Base-by-base conservation (phyloP, 495 filamentous ascomycete genomes). In the Hyaloscypha finlandica region DNA sequence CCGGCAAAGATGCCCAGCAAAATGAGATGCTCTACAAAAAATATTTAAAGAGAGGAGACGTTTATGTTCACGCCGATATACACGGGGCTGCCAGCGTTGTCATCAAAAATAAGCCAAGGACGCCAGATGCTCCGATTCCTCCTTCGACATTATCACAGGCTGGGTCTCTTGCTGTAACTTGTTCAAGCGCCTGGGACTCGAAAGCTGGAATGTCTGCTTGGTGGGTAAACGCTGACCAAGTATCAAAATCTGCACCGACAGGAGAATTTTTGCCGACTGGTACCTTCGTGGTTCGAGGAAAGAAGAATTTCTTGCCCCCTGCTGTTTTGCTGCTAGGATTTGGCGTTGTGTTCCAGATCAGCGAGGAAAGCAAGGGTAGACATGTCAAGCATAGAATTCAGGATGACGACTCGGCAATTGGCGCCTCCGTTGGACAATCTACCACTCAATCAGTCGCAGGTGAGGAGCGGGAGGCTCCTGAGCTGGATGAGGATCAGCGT, bases 191-290 rank as follows among this genome's bases (percentile, higher is more conserved):
- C 2, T 99, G 95, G 95, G 95, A 97, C 59, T 94, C 91, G 0
- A 99, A 98, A 78, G 93, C 93, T 6, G 87, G 90, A 11, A 96
- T 97, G 93, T 88, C 90, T 8, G 93, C 94, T 16, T 99, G 90
- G 88, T 99, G 95, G 95, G 93, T 93, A 0, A 84, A 88, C 58
- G 88, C 90, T 14, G 87, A 92, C 64, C 94, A 98, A 73, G 92
- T 98, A 0, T 90, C 91, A 2, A 97, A 97, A 78, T 90, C 85
- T 51, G 87, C 88, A 0, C 80, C 85, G 0, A 84, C 83, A 2
- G 94, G 94, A n/a, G 96, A 93, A 63, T 92, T 90, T 64, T 74
- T 98, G 14, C 83, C 85, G 6, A 79, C 84, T 6, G 95, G 95
- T 14, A 83, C 82, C 25, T 99, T 99, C 72, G 84, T 88, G 74